Conservation (phyloP, 805 yeast species). For the Saccharomycopsis sp. region DNA sequence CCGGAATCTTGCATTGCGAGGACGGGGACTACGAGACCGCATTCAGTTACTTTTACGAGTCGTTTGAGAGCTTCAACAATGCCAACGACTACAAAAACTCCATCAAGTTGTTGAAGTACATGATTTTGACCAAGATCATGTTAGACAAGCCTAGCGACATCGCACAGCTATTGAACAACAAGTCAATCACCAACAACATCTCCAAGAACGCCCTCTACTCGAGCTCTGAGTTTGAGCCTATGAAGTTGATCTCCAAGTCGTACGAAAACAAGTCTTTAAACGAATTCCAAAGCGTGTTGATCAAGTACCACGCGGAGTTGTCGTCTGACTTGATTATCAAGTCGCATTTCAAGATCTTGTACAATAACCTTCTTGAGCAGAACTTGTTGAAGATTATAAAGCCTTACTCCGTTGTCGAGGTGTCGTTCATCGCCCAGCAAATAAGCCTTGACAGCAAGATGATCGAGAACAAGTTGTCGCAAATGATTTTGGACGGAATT, state of each 20-base stretch:
- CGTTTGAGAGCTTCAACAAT: slow-evolving; percentile 80
- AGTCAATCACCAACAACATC: slow-evolving; percentile 66
- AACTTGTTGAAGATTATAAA: slow-evolving; percentile 91
- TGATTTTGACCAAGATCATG: slow-evolving; percentile 92
- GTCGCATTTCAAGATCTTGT: slow-evolving; percentile 85
- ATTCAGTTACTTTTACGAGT: slow-evolving; percentile 88
- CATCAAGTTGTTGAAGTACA: slow-evolving; percentile 78
- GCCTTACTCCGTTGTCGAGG: slow-evolving; percentile 94
- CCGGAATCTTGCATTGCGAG: slow-evolving; percentile 93
- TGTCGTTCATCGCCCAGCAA: slow-evolving; percentile 76
- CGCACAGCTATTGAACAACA: slow-evolving; percentile 67
- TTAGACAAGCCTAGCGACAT: slow-evolving; percentile 80
- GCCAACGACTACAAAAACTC: slow-evolving; percentile 49
- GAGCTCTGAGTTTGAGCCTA: slow-evolving; percentile 67
- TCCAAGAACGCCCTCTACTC: slow-evolving; percentile 27
- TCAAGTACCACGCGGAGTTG: slow-evolving; percentile 64
- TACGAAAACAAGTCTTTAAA: slow-evolving; percentile 67
- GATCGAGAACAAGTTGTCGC: slow-evolving; percentile 90
- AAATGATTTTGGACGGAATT: slow-evolving; percentile 94
- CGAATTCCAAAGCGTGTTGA: slow-evolving; percentile 82
- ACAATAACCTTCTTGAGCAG: slow-evolving; percentile 88
- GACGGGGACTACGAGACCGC: slow-evolving; percentile 96
- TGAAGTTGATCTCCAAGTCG: slow-evolving; percentile 18
- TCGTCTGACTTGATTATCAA: slow-evolving; percentile 83
- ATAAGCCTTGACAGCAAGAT: slow-evolving; percentile 83